Percentiles rank a stretch among this genome's conserved stretches.
phyloP scores from a whole-genome alignment of 805 yeast species.

The Clavispora fructus region DNA sequence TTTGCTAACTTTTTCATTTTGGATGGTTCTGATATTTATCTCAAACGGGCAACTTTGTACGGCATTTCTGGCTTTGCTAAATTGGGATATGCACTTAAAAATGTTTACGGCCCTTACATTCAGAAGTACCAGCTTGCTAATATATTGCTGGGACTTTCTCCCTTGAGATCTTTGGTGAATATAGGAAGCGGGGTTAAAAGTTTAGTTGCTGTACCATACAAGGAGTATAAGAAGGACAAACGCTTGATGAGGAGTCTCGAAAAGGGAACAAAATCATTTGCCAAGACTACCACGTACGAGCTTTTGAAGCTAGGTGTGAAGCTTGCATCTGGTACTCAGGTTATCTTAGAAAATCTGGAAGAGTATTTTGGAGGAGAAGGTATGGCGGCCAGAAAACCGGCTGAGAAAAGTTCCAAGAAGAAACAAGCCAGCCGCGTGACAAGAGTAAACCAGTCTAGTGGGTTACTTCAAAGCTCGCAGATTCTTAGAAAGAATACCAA shows the following conservation, averaged over 20 bases:
- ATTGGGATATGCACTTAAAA: slow-evolving; percentile 50
- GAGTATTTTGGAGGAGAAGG: slow-evolving; percentile 75
- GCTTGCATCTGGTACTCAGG: slow-evolving; percentile 84
- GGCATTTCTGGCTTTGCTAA: slow-evolving; percentile 75
- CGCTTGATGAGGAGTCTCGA: slow-evolving; percentile 63
- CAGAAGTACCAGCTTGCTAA: slow-evolving; percentile 75
- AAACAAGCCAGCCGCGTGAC: slow-evolving; percentile 5
- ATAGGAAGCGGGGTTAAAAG: slow-evolving; percentile 76
- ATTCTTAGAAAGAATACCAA: slow-evolving; percentile 18
- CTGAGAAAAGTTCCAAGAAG: neutral
- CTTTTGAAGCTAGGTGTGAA: slow-evolving; percentile 77
- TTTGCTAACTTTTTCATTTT: slow-evolving; percentile 82
- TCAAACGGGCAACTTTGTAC: slow-evolving; percentile 58
- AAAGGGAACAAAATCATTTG: slow-evolving; percentile 69
- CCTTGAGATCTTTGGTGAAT: slow-evolving; percentile 70
- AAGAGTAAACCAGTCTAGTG: slow-evolving; percentile 5
- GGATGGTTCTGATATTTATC: slow-evolving; percentile 73
- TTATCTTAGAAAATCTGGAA: slow-evolving; percentile 73
- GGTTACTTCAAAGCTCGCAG: slow-evolving; percentile 23
- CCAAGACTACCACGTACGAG: slow-evolving; percentile 76
- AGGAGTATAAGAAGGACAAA: slow-evolving; percentile 72
- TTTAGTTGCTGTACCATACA: slow-evolving; percentile 65
- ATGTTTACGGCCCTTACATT: slow-evolving; percentile 87
- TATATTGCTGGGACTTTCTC: slow-evolving; percentile 77
- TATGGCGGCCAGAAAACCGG: slow-evolving; percentile 38